phyloP scores from a whole-genome alignment of 306 rosid genomes.

The Inga leiocalycina region DNA sequence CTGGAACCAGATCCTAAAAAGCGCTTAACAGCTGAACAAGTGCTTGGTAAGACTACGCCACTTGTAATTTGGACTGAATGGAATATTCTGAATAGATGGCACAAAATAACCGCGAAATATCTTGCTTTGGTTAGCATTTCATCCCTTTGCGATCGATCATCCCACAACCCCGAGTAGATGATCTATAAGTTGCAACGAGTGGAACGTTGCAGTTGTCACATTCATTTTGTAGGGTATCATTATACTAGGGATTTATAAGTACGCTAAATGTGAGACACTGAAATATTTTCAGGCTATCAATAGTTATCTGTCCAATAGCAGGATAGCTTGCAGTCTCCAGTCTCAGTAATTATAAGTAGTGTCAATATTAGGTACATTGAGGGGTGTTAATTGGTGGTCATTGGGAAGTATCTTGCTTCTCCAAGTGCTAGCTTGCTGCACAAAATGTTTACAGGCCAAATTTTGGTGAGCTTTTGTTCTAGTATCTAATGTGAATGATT shows the following conservation, averaged over 20 bases:
- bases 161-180: neutral
- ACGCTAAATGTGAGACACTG: neutral
- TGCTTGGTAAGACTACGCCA: conserved; percentile 74
- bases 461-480: neutral
- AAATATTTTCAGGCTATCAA: neutral
- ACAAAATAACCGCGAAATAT: neutral
- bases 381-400: neutral
- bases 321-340: neutral
- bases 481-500: neutral
- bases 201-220: neutral
- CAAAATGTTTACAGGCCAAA: neutral
- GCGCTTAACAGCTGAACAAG: conserved; percentile 94
- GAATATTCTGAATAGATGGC: conserved; percentile 22
- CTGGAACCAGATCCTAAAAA: conserved; percentile 82
- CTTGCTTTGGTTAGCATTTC: neutral
- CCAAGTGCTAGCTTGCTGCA: neutral
- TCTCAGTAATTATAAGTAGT: neutral
- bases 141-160: neutral
- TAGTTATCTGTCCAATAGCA: neutral
- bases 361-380: neutral
- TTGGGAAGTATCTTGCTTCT: neutral
- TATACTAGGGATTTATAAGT: neutral
- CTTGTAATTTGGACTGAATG: conserved; percentile 18
- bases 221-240: neutral
- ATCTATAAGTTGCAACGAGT: neutral